A percentile compares a stretch with the other conserved stretches of the same genome.
These are phyloP conservation scores for Circinella umbellata DNA, from an alignment of 371 early-diverging fungal genomes.

Conservation along the genomic window DNA sequence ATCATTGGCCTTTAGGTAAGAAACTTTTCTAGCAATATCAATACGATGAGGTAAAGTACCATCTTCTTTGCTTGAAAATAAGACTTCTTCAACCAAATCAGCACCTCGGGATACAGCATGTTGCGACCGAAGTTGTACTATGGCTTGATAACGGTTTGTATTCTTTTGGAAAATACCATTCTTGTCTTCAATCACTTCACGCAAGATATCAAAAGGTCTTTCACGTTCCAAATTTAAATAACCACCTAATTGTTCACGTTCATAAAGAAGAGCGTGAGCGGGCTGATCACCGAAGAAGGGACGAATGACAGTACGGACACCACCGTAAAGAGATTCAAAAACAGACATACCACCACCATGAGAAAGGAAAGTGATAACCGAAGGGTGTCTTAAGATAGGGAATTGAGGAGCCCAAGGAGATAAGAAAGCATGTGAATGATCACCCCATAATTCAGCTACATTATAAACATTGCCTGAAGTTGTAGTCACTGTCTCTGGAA, in stretches of 20 bases:
- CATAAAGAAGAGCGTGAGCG: constrained; percentile 18
- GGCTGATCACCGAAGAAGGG: constrained; percentile 50
- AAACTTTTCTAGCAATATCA: constrained; percentile 27
- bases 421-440: constrained; percentile 19
- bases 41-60: constrained; percentile 19
- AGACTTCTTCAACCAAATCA: constrained; percentile 31
- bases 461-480: constrained; percentile 9
- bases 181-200: not conserved
- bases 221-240: not conserved
- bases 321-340: constrained; percentile 38
- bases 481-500: constrained; percentile 21
- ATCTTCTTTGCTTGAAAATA: constrained; percentile 17
- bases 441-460: constrained; percentile 5
- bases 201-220: not conserved
- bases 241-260: not conserved
- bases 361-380: constrained; percentile 38
- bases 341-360: constrained; percentile 48
- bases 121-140: constrained; percentile 24
- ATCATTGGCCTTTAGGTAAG: constrained; percentile 32
- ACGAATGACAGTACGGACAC: constrained; percentile 30
- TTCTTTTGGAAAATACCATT: constrained; percentile 5
- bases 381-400: constrained; percentile 41
- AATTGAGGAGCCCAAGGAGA: constrained; percentile 46
- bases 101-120: constrained; percentile 24
- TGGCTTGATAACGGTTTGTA: constrained; percentile 18